Conservation (phyloP, 2,329 filamentous ascomycete species). For the Sporothrix sp. region DNA sequence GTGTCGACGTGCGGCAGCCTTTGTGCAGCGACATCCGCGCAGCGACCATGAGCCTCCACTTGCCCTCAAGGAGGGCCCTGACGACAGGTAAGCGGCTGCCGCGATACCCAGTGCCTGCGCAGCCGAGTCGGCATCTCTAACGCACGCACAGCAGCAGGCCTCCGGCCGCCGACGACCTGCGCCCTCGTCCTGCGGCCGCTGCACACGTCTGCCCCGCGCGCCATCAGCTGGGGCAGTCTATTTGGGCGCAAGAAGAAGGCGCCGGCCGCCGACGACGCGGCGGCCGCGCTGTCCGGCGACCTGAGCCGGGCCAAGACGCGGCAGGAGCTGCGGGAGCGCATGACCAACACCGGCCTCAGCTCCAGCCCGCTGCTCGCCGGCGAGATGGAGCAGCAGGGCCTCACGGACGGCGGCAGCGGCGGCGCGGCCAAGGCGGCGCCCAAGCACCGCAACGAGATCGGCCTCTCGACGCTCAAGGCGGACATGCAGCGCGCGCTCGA, state of each 20-base stretch:
- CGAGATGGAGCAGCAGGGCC: conserved; percentile 32
- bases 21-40: conserved; percentile 7
- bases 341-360: conserved; percentile 33
- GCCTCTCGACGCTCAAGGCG: conserved; percentile 32
- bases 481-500: conserved; percentile 58
- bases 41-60: conserved; percentile 51
- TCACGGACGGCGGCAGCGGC: conserved; percentile 27
- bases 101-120: too few relatives aligned
- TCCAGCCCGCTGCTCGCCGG: conserved; percentile 56
- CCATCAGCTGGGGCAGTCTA: conserved; percentile 14
- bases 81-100: conserved; percentile 47
- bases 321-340: conserved; percentile 33
- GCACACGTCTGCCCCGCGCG: conserved; percentile 14
- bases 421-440: not conserved
- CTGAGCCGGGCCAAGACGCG: conserved; percentile 25
- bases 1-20: conserved; percentile 7
- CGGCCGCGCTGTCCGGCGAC: conserved; percentile 18
- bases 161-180: conserved; percentile 5
- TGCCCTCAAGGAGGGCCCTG: conserved; percentile 52
- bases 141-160: too few relatives aligned
- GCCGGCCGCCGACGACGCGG: not conserved
- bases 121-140: too few relatives aligned
- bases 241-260: conserved; percentile 22
- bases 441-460: conserved; percentile 14
- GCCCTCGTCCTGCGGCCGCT: conserved; percentile 5